Evolutionary conservation across 2,329 filamentous ascomycete genomes (phyloP).

Genomic region (Apiospora arundinis): DNA sequence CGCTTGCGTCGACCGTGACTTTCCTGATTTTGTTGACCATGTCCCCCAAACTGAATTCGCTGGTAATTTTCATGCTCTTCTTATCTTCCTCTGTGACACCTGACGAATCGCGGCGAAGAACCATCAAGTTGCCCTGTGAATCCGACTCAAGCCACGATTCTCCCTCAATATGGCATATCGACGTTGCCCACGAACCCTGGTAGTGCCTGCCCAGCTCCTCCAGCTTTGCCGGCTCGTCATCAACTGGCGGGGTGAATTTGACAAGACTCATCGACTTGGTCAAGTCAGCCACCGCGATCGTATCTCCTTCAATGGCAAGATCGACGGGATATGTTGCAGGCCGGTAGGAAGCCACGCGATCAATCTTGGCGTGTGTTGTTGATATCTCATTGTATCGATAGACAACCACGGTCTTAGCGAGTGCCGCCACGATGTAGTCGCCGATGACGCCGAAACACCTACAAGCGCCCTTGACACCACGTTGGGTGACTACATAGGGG

Average conservation of each 20-base stretch:
- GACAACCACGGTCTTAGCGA: conserved; percentile 84
- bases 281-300: conserved; percentile 85
- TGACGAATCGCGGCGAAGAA: conserved; percentile 75
- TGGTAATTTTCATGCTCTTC: conserved; percentile 72
- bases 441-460: conserved; percentile 77
- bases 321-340: conserved; percentile 86
- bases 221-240: conserved; percentile 67
- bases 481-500: conserved; percentile 73
- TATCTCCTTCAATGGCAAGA: conserved; percentile 73
- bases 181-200: conserved; percentile 82
- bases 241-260: conserved; percentile 66
- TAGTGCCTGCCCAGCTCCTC: conserved; percentile 81
- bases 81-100: conserved; percentile 79
- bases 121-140: conserved; percentile 83
- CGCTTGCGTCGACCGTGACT: conserved; percentile 69
- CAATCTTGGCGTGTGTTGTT: conserved; percentile 62
- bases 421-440: conserved; percentile 80
- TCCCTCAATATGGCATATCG: conserved; percentile 73
- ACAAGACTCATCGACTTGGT: conserved; percentile 91
- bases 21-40: conserved; percentile 89
- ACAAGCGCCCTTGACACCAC: conserved; percentile 79
- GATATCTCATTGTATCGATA: conserved; percentile 64
- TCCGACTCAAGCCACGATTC: conserved; percentile 85
- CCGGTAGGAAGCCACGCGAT: conserved; percentile 77
- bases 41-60: conserved; percentile 87